phyloP scores from a whole-genome alignment of 306 rosid genomes.

The Inga oerstediana region DNA sequence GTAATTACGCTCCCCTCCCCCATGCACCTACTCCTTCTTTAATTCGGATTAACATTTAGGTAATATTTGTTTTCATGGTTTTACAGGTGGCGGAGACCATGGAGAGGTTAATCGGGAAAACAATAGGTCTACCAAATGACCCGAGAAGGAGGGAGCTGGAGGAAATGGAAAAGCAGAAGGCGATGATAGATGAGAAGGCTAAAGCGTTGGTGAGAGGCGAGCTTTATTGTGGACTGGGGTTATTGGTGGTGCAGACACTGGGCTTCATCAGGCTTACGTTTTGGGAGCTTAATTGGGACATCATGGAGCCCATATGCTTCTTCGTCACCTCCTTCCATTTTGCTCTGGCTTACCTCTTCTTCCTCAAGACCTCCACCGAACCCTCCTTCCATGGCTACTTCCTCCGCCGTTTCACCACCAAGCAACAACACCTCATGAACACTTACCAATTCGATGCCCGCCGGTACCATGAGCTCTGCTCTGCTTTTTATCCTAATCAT shows the following conservation, averaged over 20 bases:
- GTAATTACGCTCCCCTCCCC: conserved; percentile 34
- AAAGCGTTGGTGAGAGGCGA: conserved; percentile 57
- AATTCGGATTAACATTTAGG: neutral
- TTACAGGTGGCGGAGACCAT: conserved; percentile 73
- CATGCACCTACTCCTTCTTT: neutral
- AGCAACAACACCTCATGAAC: conserved; percentile 69
- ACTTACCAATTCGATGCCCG: conserved; percentile 49
- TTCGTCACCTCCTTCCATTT: conserved; percentile 65
- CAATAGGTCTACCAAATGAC: conserved; percentile 61
- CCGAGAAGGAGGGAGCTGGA: conserved; percentile 59
- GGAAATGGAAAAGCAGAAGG: conserved; percentile 62
- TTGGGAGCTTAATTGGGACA: conserved; percentile 99
- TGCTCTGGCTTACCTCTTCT: conserved; percentile 64
- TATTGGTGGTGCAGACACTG: conserved; percentile 54
- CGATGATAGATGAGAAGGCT: conserved; percentile 61
- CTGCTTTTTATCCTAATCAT: conserved; percentile 46
- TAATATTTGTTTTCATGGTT: too few relatives aligned
- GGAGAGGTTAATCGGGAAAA: conserved; percentile 49
- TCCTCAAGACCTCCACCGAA: conserved; percentile 66
- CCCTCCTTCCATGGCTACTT: conserved; percentile 78
- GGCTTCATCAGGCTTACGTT: conserved; percentile 89
- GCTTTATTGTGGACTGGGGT: conserved; percentile 69
- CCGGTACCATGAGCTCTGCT: conserved; percentile 53
- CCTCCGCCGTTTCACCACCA: conserved; percentile 53
- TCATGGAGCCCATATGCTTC: conserved; percentile 98